Evolutionary conservation across 1,139 yeast genomes (phyloP).

Genomic region (Candida buenavistaensis): DNA sequence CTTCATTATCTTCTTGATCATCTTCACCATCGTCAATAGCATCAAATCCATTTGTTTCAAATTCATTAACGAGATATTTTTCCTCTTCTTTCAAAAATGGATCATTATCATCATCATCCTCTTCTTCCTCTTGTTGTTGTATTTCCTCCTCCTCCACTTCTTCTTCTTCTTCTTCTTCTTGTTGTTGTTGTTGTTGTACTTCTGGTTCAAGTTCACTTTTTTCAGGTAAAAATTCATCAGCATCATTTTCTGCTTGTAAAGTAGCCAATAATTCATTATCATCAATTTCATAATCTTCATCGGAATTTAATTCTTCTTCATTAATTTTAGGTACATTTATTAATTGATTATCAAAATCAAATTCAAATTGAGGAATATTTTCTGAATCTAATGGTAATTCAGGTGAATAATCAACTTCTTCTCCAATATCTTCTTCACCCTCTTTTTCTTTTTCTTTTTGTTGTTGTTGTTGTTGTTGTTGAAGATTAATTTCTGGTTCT

Average conservation of each 20-base stretch:
- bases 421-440: conserved; percentile 69
- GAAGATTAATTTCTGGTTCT: too few relatives aligned
- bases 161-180: conserved; percentile 30
- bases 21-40: conserved; percentile 23
- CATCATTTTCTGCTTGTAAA: conserved; percentile 63
- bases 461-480: too few relatives aligned
- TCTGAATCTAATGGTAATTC: conserved; percentile 15
- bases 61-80: conserved; percentile 47
- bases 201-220: too few relatives aligned
- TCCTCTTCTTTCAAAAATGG: conserved; percentile 49
- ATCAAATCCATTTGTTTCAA: conserved; percentile 50
- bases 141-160: conserved; percentile 46
- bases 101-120: conserved; percentile 58
- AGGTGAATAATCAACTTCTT: conserved; percentile 42
- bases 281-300: conserved; percentile 70
- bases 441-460: conserved; percentile 15
- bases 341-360: conserved; percentile 39
- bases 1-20: conserved; percentile 13
- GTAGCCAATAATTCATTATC: conserved; percentile 71
- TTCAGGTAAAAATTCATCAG: conserved; percentile 45
- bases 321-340: conserved; percentile 51
- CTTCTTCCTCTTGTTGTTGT: conserved; percentile 17
- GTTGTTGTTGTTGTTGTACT: not conserved
- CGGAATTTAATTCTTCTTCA: conserved; percentile 58
- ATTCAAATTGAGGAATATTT: conserved; percentile 26